These are phyloP conservation scores for Fusarium pseudonygamai DNA, from an alignment of 2,329 filamentous ascomycete species.

Conservation along the genomic window DNA sequence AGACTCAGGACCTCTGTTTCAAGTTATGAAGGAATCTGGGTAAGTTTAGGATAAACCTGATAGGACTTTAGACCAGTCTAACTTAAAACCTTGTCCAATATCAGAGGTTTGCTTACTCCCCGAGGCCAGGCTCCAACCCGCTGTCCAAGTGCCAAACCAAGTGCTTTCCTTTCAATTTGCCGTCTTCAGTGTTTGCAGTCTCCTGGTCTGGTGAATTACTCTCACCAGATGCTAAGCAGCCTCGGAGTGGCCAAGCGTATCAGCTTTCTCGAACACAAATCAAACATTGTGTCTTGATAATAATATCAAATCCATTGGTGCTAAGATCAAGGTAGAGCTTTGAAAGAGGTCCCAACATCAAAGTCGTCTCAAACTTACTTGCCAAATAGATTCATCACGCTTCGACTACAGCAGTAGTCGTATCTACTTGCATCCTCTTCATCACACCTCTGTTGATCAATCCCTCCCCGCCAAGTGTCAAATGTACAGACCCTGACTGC, in stretches of 20 bases:
- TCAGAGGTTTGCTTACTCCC: neutral
- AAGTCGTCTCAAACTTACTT: neutral
- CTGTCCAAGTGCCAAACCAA: neutral
- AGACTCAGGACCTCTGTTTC: rapidly evolving
- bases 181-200: neutral
- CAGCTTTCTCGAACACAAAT: no score
- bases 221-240: no score
- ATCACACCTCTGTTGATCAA: neutral
- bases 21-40: neutral
- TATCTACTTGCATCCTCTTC: neutral
- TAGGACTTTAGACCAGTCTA: neutral
- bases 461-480: neutral
- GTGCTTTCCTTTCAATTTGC: neutral
- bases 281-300: neutral
- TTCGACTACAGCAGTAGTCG: neutral
- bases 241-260: neutral
- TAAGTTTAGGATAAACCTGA: neutral
- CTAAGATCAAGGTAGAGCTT: neutral
- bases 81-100: neutral
- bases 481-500: neutral
- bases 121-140: neutral
- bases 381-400: neutral
- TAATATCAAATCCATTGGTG: neutral
- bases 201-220: neutral
- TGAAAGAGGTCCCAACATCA: neutral